Evolutionary conservation across 1,284 basidiomycete genomes (phyloP), one percentile per base, ranked within the genome.

Genomic region (Ustilago shanxiensis): DNA sequence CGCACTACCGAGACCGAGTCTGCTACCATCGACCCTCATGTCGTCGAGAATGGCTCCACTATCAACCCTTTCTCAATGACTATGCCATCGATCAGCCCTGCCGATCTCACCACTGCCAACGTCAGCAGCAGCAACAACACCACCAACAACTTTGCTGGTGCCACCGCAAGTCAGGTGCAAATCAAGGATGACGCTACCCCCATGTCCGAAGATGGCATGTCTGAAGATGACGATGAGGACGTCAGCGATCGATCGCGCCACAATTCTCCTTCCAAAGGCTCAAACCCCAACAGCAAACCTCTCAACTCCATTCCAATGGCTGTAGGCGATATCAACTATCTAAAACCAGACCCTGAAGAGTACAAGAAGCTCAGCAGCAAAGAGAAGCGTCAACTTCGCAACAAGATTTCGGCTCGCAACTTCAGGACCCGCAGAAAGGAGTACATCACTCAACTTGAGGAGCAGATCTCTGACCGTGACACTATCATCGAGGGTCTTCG

Each of bases 361-460:
- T 98, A 98, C 88, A 92, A 93, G 87, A 97, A 95, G 87, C 93
- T 99, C 89, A 91, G 91, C 20, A 93, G 91, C 85, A 98, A 98
- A 88, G 95, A 98, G 88, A 98, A 98, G 88, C 89, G 96, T 18
- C 96, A 98, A 87, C 89, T 98, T 44, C 88, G 96, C 66, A 98
- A 98, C 89, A 98, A 98, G 91, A 95, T 98, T 74, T 93, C 92
- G 79, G 96, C 96, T 1, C 89, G 95, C 68, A 97, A 96, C 85
- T 98, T 98, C 88, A 89, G 96, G 31, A 93, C 95, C 37, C 89
- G 95, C 51, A 89, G 95, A 87, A 98, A 98, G 89, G 95, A 97
- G 87, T 96, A 98, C 87, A 96, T 98, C 74, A 90, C 92, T 8
- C 94, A 94, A 0, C 91, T 98, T 60, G 96, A 98, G 87, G 92